Evolutionary conservation across 495 filamentous ascomycete species (phyloP), one percentile per base, ranked within the genome.

Genomic region (Neurospora tetraspora): DNA sequence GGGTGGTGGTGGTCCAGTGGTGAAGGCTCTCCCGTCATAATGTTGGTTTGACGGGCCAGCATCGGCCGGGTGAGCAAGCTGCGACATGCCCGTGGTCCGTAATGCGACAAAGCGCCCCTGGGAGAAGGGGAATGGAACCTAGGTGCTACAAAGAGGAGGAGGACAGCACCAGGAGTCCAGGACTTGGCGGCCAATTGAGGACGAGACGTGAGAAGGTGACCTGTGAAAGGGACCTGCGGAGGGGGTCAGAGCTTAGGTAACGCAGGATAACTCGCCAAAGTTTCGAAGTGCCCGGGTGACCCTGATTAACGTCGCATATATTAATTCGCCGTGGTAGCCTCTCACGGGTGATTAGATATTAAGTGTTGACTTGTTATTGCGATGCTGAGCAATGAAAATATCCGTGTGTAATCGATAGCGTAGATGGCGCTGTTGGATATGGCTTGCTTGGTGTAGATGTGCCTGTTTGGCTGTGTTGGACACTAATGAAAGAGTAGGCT

Each of bases 261-360:
- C 74, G 74, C 79, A 81, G 77, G 78, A 79, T 76, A 78, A 72
- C 80, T 79, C 81, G 77, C 80, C 37, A 77, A 61, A 76, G 81
- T 83, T 84, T 85, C 82, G 83, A 85, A 80, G 80, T 81, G 80
- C 82, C 79, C 80, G 76, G 78, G 79, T 74, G 79, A 81, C 82
- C 83, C 84, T 82, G 80, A 83, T 83, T 81, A 78, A 78, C 81
- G 83, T 83, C 80, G 83, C 83, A 86, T 84, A 76, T 76, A 81
- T 79, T 70, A 72, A 76, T 75, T 73, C 73, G 31, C 70, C 71
- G 69, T 20, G 68, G 72, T 75, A 53, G 69, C 65, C 71, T 71
- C 71, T 31, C 71, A 74, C 43, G 71, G 53, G 53, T 65, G 53
- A 18, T 65, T 65, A 18, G 12, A 65, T 65, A 65, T 65, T 65